A percentile compares a stretch with the other conserved stretches of the same genome.
Conservation (phyloP, 495 filamentous ascomycete species). For the Trichoderma orchidacearum region DNA sequence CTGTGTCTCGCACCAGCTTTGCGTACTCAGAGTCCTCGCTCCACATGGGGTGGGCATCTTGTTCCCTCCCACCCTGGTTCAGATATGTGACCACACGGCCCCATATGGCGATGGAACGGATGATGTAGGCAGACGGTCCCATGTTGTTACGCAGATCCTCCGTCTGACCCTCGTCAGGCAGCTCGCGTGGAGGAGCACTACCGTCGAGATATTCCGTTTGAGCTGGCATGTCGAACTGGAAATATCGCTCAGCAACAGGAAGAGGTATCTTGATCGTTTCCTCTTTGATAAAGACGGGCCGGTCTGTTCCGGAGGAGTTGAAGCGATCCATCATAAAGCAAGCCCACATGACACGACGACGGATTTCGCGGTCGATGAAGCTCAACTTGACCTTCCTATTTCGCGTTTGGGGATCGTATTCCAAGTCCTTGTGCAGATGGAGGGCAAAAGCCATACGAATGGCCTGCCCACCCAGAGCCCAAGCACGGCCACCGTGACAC, state of each 20-base stretch:
- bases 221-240: conserved; percentile 81
- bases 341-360: conserved; percentile 92
- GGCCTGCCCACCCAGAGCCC: conserved; percentile 89
- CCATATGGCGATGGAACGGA: conserved; percentile 77
- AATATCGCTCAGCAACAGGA: conserved; percentile 80
- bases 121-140: conserved; percentile 88
- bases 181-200: conserved; percentile 49
- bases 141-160: conserved; percentile 69
- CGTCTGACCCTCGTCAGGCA: conserved; percentile 47
- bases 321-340: conserved; percentile 96
- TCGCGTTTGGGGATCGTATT: conserved; percentile 60
- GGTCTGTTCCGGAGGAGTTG: conserved; percentile 88
- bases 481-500: conserved; percentile 89
- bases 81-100: conserved; percentile 80
- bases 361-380: conserved; percentile 84
- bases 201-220: conserved; percentile 78
- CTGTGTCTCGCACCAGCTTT: conserved; percentile 53
- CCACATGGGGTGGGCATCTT: conserved; percentile 68
- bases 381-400: conserved; percentile 61
- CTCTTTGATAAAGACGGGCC: conserved; percentile 84
- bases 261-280: conserved; percentile 79
- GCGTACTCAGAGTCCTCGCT: conserved; percentile 63
- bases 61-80: conserved; percentile 80
- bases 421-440: conserved; percentile 87
- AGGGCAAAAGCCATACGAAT: conserved; percentile 94